Evolutionary conservation across 139 green algal species (phyloP), one percentile per base, ranked within the genome.

Genomic region (Chlorella sp.): DNA sequence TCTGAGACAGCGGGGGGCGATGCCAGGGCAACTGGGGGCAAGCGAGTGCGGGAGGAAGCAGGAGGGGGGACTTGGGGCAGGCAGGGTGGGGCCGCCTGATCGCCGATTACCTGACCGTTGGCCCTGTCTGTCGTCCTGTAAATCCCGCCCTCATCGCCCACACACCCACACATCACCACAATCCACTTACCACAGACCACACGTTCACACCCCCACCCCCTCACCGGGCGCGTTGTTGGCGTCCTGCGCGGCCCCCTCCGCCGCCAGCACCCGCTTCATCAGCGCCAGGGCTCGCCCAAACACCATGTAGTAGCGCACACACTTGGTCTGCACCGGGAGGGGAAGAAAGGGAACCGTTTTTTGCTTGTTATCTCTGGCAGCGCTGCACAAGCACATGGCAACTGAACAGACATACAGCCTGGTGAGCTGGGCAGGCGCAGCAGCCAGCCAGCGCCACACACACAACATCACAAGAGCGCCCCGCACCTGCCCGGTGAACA

Each of bases 291-390:
- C 95, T 0, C 94, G 89, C 19, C 84, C 84, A 64, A 96, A 97
- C 88, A 97, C 97, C 95, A 97, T 98, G 94, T 96, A 98, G 94
- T 99, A 99, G 76, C 97, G 93, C 90, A 98, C 96, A 83, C 95
- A 97, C 93, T 98, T 98, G 89, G 97, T 99, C 86, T 89, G 85
- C 71, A 40, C 77, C 5, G 18, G 71, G 34, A 28, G 73, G 30
- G 71, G 24, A 39, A 14, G 71, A 32, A 39, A 18, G n/a, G n/a
- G n/a, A n/a, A n/a, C n/a, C n/a, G n/a, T n/a, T n/a, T n/a, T n/a
- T n/a, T n/a, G n/a, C n/a, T n/a, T n/a, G n/a, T n/a, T n/a, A n/a
- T n/a, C n/a, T n/a, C n/a, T n/a, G n/a, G n/a, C n/a, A n/a, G n/a
- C n/a, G n/a, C n/a, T n/a, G n/a, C n/a, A n/a, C n/a, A n/a, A n/a